Percentiles rank a stretch among this genome's conserved stretches.
Conservation (phyloP, 2,329 filamentous ascomycete species). For the Epichloe elymi region DNA sequence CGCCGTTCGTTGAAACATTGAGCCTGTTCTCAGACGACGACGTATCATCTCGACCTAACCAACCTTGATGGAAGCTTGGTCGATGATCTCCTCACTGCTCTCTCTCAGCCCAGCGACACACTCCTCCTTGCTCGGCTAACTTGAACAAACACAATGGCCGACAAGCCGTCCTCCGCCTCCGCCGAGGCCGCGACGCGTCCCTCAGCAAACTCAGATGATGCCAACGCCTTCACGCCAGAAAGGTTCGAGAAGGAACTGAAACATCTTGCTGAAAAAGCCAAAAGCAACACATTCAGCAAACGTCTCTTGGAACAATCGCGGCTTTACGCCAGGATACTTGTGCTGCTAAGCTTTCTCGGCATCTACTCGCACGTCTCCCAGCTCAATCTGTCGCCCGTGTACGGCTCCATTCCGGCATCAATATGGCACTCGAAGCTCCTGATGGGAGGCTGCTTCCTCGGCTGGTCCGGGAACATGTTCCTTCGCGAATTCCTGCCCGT, state of each 20-base stretch:
- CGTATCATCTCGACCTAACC: neutral
- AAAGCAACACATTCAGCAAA: slow-evolving; percentile 18
- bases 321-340: slow-evolving; percentile 22
- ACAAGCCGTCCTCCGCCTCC: neutral
- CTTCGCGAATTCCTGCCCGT: slow-evolving; percentile 33
- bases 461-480: slow-evolving; percentile 55
- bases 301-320: slow-evolving; percentile 23
- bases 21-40: neutral
- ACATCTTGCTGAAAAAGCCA: slow-evolving; percentile 32
- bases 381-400: slow-evolving; percentile 71
- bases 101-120: neutral
- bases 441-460: slow-evolving; percentile 53
- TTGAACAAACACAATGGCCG: neutral
- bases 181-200: neutral
- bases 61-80: neutral
- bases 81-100: neutral
- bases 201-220: slow-evolving; percentile 1
- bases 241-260: slow-evolving; percentile 42
- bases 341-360: slow-evolving; percentile 29
- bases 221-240: slow-evolving; percentile 31
- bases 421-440: slow-evolving; percentile 58
- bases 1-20: neutral
- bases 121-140: too few relatives aligned
- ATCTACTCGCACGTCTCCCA: slow-evolving; percentile 58
- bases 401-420: slow-evolving; percentile 68